Evolutionary conservation across 2,329 filamentous ascomycete species (phyloP).

Genomic region (Botrytis porri): DNA sequence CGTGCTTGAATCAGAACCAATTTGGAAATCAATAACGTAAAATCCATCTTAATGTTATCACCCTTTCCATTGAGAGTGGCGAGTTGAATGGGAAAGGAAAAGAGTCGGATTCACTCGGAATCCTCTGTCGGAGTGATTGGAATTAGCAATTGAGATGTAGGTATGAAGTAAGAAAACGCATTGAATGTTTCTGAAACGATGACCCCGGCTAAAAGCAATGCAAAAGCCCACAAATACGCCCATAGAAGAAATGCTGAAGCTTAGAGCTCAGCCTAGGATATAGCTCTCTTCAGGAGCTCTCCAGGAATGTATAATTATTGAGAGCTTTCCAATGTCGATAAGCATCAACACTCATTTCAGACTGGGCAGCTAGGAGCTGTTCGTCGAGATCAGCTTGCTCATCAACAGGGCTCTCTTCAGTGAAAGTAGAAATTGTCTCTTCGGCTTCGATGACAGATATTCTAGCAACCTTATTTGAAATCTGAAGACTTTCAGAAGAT

Average conservation of each 20-base stretch:
- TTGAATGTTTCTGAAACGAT: not conserved
- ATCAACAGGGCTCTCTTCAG: not conserved
- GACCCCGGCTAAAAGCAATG: not conserved
- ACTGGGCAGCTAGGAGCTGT: not conserved
- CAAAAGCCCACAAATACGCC: not conserved
- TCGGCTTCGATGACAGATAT: not conserved
- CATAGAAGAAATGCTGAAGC: not conserved
- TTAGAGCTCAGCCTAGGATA: not conserved
- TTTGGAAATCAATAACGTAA: not conserved
- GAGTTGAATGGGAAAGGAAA: not conserved
- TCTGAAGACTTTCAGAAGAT: conserved; percentile 1
- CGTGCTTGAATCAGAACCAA: not conserved
- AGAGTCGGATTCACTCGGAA: not conserved
- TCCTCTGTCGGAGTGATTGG: not conserved
- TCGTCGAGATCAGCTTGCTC: not conserved
- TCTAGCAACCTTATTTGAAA: not conserved
- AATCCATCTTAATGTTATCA: not conserved
- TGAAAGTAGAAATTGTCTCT: not conserved
- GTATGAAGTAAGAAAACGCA: not conserved
- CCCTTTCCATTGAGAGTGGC: not conserved
- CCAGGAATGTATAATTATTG: not conserved
- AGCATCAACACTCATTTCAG: not conserved
- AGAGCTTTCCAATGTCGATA: not conserved
- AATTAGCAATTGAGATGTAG: not conserved
- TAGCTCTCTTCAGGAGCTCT: not conserved